Evolutionary conservation across 805 yeast genomes (phyloP).

Genomic region (Barnettozyma vustinii): DNA sequence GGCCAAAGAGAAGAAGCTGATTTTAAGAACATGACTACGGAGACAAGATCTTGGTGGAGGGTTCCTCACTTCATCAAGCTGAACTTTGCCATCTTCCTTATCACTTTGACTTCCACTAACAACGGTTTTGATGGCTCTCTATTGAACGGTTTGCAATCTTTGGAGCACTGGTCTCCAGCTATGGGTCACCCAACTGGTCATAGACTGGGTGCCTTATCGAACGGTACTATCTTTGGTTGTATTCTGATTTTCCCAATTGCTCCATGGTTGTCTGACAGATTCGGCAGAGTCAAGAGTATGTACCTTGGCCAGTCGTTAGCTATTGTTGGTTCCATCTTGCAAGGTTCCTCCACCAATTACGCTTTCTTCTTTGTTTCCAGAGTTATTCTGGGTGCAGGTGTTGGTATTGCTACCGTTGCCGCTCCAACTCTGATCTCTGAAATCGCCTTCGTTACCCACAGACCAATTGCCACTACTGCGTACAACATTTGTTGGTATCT

Average conservation of each 20-base stretch:
- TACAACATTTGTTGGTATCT: constrained; percentile 46
- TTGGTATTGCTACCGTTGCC: constrained; percentile 35
- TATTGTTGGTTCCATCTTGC: constrained; percentile 22
- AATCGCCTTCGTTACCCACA: constrained; percentile 40
- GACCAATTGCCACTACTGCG: constrained; percentile 33
- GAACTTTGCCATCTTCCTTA: constrained; percentile 32
- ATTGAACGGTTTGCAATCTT: constrained; percentile 44
- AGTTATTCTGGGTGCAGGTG: constrained; percentile 43
- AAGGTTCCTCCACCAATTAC: constrained; percentile 8
- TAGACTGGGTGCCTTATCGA: constrained; percentile 34
- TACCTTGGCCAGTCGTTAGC: constrained; percentile 15
- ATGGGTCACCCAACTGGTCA: constrained; percentile 36
- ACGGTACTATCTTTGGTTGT: constrained; percentile 37
- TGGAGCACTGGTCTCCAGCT: constrained; percentile 32
- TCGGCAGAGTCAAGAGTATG: constrained; percentile 33
- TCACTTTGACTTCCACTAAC: constrained; percentile 41
- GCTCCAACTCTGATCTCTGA: constrained; percentile 48
- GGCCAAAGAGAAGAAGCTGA: background rate
- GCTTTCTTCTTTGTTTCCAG: constrained; percentile 24
- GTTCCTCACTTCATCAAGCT: constrained; percentile 34
- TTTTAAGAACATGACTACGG: background rate
- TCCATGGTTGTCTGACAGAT: constrained; percentile 30
- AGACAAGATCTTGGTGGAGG: constrained; percentile 26
- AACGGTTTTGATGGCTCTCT: constrained; percentile 43
- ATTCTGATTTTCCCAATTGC: constrained; percentile 23